Evolutionary conservation across 2,329 filamentous ascomycete species (phyloP), one percentile per base, ranked within the genome.

Genomic region (Graphilbum sp.): DNA sequence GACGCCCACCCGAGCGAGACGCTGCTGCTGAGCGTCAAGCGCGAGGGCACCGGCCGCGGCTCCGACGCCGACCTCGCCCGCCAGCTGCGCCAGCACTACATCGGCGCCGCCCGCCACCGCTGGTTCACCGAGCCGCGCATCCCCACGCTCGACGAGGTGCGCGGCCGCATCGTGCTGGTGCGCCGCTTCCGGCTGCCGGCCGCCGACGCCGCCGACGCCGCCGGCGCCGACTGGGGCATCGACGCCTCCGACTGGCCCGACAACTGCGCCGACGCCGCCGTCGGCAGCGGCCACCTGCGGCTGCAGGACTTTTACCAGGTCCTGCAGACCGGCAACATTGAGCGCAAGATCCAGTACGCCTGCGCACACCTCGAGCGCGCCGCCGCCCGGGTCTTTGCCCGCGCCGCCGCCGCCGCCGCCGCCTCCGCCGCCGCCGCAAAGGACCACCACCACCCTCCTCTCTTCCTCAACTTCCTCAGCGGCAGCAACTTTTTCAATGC

Each of bases 261-360:
- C 59, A 96, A 96, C 59, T 84, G 82, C 44, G 75, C 79, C 24
- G 75, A 92, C 51, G 79, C 81, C 40, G 65, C 64, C 25, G 73
- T 72, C 35, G 71, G 72, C 9, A 76, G 75, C 49, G 85, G 83
- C 4, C 65, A 76, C 45, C 74, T 95, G 42, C 77, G 82, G 46
- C 77, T 96, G 32, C 90, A 96, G 61, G 90, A 96, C 61, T 95
- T 88, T 58, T 96, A 92, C 65, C 85, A 92, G 52, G 75, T 98
- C 25, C 61, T 78, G 34, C 74, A 85, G 56, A 75, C 71, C 18
- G 63, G 72, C 42, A 79, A 79, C 48, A 88, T 96, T 42, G 66
- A 78, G 29, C 75, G 77, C 57, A 98, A 96, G 66, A 79, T 93
- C 42, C 59, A 66, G 32, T 77, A 77, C 50, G 75, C 74, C 38